These are phyloP conservation scores for Pelargonium fulgidum DNA, from an alignment of 441 rosid species.

Conservation along the genomic window DNA sequence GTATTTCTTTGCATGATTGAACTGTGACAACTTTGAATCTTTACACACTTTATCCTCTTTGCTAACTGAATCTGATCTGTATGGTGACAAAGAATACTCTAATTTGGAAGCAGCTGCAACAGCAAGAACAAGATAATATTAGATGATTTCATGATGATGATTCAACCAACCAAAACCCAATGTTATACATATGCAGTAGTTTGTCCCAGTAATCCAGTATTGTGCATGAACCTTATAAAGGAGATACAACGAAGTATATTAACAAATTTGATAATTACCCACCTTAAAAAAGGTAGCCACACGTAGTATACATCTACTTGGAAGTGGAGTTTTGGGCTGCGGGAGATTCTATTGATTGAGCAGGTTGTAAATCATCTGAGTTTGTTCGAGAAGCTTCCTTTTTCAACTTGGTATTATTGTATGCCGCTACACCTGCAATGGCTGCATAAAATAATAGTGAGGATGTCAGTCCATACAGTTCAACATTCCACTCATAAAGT, in stretches of 20 bases:
- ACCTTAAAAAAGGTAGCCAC: neutral
- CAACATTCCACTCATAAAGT: no score
- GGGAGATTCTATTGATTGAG: conserved; percentile 15
- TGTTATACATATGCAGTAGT: no score
- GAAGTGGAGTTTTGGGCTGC: conserved; percentile 17
- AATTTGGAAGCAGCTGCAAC: neutral
- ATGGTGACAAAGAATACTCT: neutral
- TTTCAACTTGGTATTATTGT: conserved; percentile 25
- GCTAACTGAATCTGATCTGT: conserved; percentile 2
- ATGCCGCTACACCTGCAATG: conserved; percentile 29
- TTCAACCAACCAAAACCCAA: no score
- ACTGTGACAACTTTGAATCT: neutral
- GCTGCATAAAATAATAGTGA: conserved; percentile 16
- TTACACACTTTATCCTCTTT: neutral
- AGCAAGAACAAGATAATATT: neutral
- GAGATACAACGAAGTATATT: neutral
- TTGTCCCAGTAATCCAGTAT: no score
- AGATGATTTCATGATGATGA: no score
- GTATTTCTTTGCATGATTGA: neutral
- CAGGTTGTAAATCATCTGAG: conserved; percentile 10
- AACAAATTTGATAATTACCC: neutral
- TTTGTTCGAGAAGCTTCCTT: conserved; percentile 24
- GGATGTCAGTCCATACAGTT: neutral
- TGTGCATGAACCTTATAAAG: neutral
- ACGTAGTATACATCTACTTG: conserved; percentile 11